Percentiles rank a stretch among this genome's conserved stretches.
phyloP scores from a whole-genome alignment of 2,329 filamentous ascomycete genomes.

The Rachicladosporium sp. region DNA sequence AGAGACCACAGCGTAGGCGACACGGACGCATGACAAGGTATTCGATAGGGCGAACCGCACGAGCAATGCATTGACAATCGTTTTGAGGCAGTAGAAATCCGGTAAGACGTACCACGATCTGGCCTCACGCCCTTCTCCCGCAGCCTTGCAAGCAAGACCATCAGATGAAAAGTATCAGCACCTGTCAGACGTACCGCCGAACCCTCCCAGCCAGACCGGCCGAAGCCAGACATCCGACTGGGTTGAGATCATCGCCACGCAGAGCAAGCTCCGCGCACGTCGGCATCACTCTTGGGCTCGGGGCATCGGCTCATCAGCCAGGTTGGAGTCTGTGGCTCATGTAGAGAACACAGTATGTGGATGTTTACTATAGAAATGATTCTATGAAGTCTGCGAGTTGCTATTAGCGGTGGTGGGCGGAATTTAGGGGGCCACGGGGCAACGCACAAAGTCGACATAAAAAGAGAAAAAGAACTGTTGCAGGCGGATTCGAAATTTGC shows the following conservation, averaged over 20 bases:
- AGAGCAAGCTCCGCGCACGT: constrained; percentile 11
- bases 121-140: constrained; percentile 2
- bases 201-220: constrained; percentile 21
- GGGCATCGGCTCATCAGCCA: constrained; percentile 24
- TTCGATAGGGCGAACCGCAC: too few relatives aligned
- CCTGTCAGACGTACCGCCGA: constrained; percentile 24
- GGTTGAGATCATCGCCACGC: constrained; percentile 24
- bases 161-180: constrained; percentile 17
- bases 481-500: not conserved
- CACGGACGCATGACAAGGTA: too few relatives aligned
- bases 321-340: constrained; percentile 20
- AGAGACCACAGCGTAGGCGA: too few relatives aligned
- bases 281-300: constrained; percentile 24
- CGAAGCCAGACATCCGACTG: constrained; percentile 21
- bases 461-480: constrained; percentile 1
- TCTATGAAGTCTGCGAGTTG: constrained; percentile 8
- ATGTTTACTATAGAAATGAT: constrained; percentile 11
- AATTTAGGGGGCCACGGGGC: not conserved
- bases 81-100: too few relatives aligned
- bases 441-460: constrained; percentile 6
- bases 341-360: constrained; percentile 10
- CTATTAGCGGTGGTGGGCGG: not conserved
- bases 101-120: not conserved
- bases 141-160: not conserved
- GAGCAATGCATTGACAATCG: not conserved